phyloP scores from a whole-genome alignment of 495 filamentous ascomycete genomes.

The Sphaerosporella brunnea region DNA sequence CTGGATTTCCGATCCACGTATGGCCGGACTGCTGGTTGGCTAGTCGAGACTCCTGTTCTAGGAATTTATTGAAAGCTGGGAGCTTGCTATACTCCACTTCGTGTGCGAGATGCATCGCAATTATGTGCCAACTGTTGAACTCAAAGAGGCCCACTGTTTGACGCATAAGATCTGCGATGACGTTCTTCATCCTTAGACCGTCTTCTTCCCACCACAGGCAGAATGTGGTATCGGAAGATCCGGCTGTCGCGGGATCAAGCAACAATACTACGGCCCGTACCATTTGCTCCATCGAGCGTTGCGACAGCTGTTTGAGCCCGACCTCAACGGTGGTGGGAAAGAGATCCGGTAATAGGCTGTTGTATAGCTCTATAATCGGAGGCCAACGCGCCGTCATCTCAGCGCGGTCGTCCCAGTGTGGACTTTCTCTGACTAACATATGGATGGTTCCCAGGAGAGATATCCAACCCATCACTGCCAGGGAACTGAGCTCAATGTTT shows the following conservation, averaged over 20 bases:
- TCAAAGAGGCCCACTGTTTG: slow-evolving; percentile 12
- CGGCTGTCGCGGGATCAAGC: slow-evolving; percentile 19
- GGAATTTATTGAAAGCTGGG: slow-evolving; percentile 12
- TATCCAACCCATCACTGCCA: slow-evolving; percentile 11
- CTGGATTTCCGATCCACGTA: slow-evolving; percentile 17
- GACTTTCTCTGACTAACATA: slow-evolving; percentile 9
- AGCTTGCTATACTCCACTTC: slow-evolving; percentile 22
- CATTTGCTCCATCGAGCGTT: not conserved
- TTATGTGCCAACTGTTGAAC: slow-evolving; percentile 15
- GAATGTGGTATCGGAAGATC: slow-evolving; percentile 12
- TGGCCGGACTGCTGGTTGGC: not conserved
- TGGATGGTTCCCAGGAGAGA: slow-evolving; percentile 18
- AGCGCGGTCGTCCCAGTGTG: slow-evolving; percentile 1
- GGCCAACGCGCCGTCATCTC: not conserved
- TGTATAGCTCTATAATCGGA: not conserved
- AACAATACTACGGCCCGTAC: not conserved
- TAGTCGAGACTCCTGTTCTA: slow-evolving; percentile 11
- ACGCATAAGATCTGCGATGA: slow-evolving; percentile 20
- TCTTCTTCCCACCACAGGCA: slow-evolving; percentile 22
- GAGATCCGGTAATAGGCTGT: not conserved
- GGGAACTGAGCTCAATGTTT: slow-evolving; percentile 13
- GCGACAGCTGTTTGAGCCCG: not conserved
- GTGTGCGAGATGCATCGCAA: slow-evolving; percentile 14
- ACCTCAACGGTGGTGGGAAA: slow-evolving; percentile 5
- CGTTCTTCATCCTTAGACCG: slow-evolving; percentile 23